Base-by-base conservation (phyloP, 192 early-diverging fungal genomes). In the Chytriomyces sp. region DNA sequence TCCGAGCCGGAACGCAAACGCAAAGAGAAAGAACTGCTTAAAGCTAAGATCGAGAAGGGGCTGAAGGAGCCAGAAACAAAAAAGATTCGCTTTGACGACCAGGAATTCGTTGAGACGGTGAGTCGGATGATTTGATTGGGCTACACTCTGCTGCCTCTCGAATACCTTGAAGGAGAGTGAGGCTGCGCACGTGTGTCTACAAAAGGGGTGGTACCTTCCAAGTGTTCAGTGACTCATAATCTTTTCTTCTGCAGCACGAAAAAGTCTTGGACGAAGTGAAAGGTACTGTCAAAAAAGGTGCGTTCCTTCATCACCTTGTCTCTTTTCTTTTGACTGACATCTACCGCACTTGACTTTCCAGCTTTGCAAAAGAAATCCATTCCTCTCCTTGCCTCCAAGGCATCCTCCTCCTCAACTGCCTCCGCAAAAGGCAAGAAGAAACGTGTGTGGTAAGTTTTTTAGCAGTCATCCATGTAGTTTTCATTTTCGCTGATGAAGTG, bases 31-130 rank as follows among this genome's bases (percentile, higher is more conserved):
- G 91, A 93, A 48, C 82, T 81, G 47, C 49, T 91, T 28, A 81
- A 88, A 50, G 87, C 93, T 75, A 94, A 93, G 81, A 96, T 99
- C 67, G 92, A 94, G 60, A 88, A 94, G 57, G 91, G 89, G 0
- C 72, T 95, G 13, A 81, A 90, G 62, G 86, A 91, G 26, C 84
- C 90, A 6, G 85, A 82, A 62, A 49, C 77, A 0, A 89, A 88
- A 65, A 96, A 95, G 80, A 80, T 92, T 68, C 87, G 92, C 0
- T 97, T 95, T 84, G 92, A 98, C 74, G 95, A 97, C 75, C 80
- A 88, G 0, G 86, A 93, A 28, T 98, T 91, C 68, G 83, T 88
- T 50, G 78, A 90, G 61, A 86, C 57, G n/a, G 88, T 46, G 80
- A 87, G 45, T 92, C 92, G 77, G 86, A 93, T 50, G 85, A 90